Evolutionary conservation across 129 eudicot species (phyloP), one percentile per base, ranked within the genome.

Genomic region (Glebionis coronaria): DNA sequence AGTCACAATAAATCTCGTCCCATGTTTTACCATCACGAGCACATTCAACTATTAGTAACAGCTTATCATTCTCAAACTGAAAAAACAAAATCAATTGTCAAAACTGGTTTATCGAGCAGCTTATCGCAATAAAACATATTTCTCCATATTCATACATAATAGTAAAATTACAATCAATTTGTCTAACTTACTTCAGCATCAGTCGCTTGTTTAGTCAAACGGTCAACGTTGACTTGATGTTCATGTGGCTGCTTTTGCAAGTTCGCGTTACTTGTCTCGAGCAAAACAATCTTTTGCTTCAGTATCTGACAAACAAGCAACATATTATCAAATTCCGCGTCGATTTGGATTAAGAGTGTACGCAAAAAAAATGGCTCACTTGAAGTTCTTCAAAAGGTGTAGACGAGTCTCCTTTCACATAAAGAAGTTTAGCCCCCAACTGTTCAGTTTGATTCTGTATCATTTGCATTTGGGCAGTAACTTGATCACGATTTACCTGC

Each of bases 401-500:
- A 51, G 72, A 71, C 19, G 97, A 89, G 54, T 94, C 97, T 54
- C 97, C 99, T n/a, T 95, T 93, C 25, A 82, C 78, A 69, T 74
- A 84, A 27, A 89, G 83, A 51, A 94, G 83, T 84, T 94, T 95
- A 18, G 97, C 76, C 62, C 86, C 97, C 83, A 94, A 78, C 57
- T 86, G 97, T 51, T 94, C 99, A 65, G 89, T 86, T 69, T 94
- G 90, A 72, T 79, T 89, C 57, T 84, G 79, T 95, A 94, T 82
- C 73, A 76, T 81, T 73, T 94, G 99, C 83, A 90, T 66, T 51
- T 94, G 93, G 68, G 95, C 92, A 57, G 97, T 67, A 71, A 78
- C 71, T 35, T 97, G 99, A 75, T 93, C 99, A 64, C 99, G 99
- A 50, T 94, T 94, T 60, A 94, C 68, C 99, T 94, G 68, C 70